Evolutionary conservation across 192 early-diverging fungal species (phyloP).

Genomic region (Globomyces pollinis-pini): DNA sequence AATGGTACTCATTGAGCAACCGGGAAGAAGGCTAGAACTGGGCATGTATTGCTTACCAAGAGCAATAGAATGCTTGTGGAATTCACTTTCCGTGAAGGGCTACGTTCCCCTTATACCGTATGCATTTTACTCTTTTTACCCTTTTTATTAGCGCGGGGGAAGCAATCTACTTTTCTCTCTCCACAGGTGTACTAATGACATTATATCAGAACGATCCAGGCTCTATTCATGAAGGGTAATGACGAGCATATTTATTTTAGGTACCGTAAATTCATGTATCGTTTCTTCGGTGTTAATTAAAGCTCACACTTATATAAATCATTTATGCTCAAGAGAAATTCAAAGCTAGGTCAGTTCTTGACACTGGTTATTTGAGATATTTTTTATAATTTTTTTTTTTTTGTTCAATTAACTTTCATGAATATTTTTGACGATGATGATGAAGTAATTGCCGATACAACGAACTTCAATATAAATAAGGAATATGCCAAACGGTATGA

Average conservation of each 20-base stretch:
- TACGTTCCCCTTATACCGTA: conserved; percentile 49
- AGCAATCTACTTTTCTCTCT: conserved; percentile 58
- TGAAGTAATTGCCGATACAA: conserved; percentile 26
- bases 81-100: conserved; percentile 45
- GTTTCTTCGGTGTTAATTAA: conserved; percentile 72
- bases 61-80: conserved; percentile 67
- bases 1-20: conserved; percentile 54
- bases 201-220: conserved; percentile 73
- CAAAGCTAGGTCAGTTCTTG: not conserved
- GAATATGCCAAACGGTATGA: conserved; percentile 61
- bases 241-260: conserved; percentile 4
- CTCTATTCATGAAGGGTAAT: conserved; percentile 52
- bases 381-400: not conserved
- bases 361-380: no score
- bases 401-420: not conserved
- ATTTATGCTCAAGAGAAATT: not conserved
- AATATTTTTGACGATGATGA: conserved; percentile 19
- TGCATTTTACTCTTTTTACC: not conserved
- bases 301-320: no score
- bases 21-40: conserved; percentile 55
- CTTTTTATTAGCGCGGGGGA: conserved; percentile 60
- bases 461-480: conserved; percentile 35
- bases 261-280: conserved; percentile 72
- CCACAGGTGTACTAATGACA: conserved; percentile 72
- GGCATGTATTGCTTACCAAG: conserved; percentile 78